Evolutionary conservation across 2,329 filamentous ascomycete species (phyloP), one percentile per base, ranked within the genome.

Genomic region (Grosmannia serpens): DNA sequence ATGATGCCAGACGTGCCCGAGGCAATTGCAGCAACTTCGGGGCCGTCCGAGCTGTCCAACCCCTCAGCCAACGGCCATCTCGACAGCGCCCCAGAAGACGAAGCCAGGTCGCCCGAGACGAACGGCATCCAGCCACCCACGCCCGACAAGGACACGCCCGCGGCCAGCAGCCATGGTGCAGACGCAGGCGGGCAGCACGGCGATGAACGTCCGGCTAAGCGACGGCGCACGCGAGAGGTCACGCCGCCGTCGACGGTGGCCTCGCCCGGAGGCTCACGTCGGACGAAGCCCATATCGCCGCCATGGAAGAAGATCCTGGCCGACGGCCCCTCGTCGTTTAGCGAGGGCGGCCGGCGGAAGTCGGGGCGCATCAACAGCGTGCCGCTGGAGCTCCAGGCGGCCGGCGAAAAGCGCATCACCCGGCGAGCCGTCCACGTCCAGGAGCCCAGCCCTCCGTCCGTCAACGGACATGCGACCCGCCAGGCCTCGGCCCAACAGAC

Each of bases 261-360:
- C 59, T 63, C 71, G 4, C 66, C 60, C 59, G 66, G 64, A 26
- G 65, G 60, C 58, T 63, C 71, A 60, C 70, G 75, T 62, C 71
- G 76, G 61, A 66, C 69, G 20, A 76, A 85, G 73, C 74, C 76
- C 57, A 78, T 80, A 61, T 97, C 92, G 62, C 94, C 94, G 64
- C 94, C 94, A 26, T 99, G 94, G 94, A 97, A 94, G 75, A 89
- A 84, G 67, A 81, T 88, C 62, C 81, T 81, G 60, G 89, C 88
- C 47, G 88, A 95, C 31, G 94, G 94, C 0, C 94, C 94, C 26
- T 94, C 92, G 4, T 87, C 88, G 0, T 91, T 95, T 69, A 81
- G 87, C 52, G 82, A 80, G 74, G 88, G 80, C 81, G 89, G 88
- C 54, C 80, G 80, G 62, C 79, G 84, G 61, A 86, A 84, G 67